Conservation (phyloP, 805 yeast species). For the Saccharomycopsis sp. region DNA sequence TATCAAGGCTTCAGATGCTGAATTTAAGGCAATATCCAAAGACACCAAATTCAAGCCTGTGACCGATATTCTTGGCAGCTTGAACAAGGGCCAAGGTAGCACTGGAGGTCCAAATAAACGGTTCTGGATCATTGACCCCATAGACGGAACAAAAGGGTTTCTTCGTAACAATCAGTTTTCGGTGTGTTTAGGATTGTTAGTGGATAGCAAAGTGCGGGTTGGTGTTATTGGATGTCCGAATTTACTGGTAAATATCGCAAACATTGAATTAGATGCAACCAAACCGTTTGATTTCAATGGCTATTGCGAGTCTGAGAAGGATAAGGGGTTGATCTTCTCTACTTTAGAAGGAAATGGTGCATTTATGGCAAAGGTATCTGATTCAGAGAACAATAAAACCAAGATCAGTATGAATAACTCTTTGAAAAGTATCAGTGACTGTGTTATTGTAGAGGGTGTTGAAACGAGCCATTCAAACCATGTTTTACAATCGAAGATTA, state of each 20-base stretch:
- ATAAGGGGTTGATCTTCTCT: constrained; percentile 49
- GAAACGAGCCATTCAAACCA: constrained; percentile 95
- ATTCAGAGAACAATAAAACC: neutral
- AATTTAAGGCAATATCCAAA: constrained; percentile 28
- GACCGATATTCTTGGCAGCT: constrained; percentile 34
- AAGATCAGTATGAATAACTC: constrained; percentile 41
- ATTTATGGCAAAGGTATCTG: constrained; percentile 34
- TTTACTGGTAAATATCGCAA: constrained; percentile 46
- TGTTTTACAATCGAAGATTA: constrained; percentile 73
- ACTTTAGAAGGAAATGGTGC: constrained; percentile 68
- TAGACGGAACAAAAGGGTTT: constrained; percentile 97
- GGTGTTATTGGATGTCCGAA: constrained; percentile 98
- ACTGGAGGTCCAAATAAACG: constrained; percentile 84
- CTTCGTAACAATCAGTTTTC: constrained; percentile 95
- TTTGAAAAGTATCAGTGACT: constrained; percentile 36
- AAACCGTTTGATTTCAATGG: constrained; percentile 1
- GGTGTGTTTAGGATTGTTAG: constrained; percentile 85
- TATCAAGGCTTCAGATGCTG: constrained; percentile 45
- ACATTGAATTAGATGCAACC: neutral
- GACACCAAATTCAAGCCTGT: constrained; percentile 19
- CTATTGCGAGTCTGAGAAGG: neutral
- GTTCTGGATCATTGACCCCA: constrained; percentile 97
- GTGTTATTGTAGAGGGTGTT: constrained; percentile 84
- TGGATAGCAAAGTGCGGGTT: constrained; percentile 73
- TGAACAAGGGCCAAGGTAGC: constrained; percentile 48